Evolutionary conservation across 1,284 basidiomycete genomes (phyloP), one percentile per base, ranked within the genome.

Genomic region (Marasmius fiardii): DNA sequence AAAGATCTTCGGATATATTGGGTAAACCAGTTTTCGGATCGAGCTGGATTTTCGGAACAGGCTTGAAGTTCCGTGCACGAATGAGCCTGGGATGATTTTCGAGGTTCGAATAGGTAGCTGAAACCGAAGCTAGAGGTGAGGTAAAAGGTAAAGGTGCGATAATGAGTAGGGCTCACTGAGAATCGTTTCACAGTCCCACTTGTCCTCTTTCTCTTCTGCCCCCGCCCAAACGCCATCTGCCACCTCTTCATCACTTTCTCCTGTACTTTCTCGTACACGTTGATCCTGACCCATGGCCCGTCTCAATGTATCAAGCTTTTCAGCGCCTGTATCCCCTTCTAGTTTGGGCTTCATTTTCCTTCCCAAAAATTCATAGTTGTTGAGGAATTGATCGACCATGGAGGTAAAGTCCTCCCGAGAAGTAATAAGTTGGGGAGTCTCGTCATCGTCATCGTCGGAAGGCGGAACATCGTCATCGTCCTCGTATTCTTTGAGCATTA

Each of bases 181-280:
- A 52, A 98, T 90, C 0, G 92, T 95, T 72, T 98, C 93, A 57
- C 92, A 95, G 68, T 98, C 95, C 95, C 95, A 98, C 58, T 86
- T 78, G 58, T 92, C 88, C 63, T 88, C 85, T 62, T 86, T 84
- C 52, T 86, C 83, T 50, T 85, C 82, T 18, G 80, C 71, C 34
- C 83, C 76, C 10, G 80, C 67, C 24, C 76, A 78, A 35, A 86
- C 74, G 37, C 81, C 76, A 11, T 78, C 76, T 28, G 81, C 79
- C 4, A 78, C 73, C 16, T 76, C 73, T 1, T 79, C 77, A 12
- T 72, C 69, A 20, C 65, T 64, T 10, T 77, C 72, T 11, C 73
- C 75, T 16, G 68, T 62, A 56, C 59, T 64, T 61, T 57, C 61
- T 14, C 68, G 68, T 3, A 82, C 76, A 41, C 79, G 78, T 63